Evolutionary conservation across 805 yeast genomes (phyloP).

Genomic region (Candida mattraensis): DNA sequence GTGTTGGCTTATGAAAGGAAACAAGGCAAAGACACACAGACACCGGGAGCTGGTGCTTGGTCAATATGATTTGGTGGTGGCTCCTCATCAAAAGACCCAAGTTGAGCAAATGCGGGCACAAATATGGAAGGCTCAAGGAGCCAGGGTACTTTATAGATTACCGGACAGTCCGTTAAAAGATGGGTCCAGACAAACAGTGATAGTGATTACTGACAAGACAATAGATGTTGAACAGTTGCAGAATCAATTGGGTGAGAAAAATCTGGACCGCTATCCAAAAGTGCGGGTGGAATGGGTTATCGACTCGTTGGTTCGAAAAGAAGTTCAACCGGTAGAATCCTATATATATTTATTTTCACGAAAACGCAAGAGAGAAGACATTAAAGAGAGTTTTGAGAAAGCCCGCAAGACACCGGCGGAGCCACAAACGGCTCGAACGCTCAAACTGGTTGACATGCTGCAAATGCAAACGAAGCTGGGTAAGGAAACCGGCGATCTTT

Average conservation of each 20-base stretch:
- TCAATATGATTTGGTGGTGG: constrained; percentile 19
- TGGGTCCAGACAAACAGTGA: background rate
- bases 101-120: constrained; percentile 19
- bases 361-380: constrained; percentile 12
- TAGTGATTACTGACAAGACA: constrained; percentile 11
- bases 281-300: constrained; percentile 17
- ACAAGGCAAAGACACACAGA: no score
- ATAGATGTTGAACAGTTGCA: constrained; percentile 4
- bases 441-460: constrained; percentile 9
- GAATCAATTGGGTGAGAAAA: background rate
- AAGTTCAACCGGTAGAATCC: constrained; percentile 9
- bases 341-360: constrained; percentile 7
- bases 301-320: constrained; percentile 10
- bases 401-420: background rate
- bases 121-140: constrained; percentile 29
- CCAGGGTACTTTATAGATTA: no score
- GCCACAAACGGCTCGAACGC: background rate
- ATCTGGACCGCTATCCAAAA: constrained; percentile 2
- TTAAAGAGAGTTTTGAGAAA: background rate
- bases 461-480: constrained; percentile 3
- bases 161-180: no score
- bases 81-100: constrained; percentile 18
- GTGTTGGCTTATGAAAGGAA: no score
- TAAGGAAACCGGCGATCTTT: constrained; percentile 3
- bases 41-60: constrained; percentile 13